phyloP scores from a whole-genome alignment of 257 asterid species.

The Solanum chilense region DNA sequence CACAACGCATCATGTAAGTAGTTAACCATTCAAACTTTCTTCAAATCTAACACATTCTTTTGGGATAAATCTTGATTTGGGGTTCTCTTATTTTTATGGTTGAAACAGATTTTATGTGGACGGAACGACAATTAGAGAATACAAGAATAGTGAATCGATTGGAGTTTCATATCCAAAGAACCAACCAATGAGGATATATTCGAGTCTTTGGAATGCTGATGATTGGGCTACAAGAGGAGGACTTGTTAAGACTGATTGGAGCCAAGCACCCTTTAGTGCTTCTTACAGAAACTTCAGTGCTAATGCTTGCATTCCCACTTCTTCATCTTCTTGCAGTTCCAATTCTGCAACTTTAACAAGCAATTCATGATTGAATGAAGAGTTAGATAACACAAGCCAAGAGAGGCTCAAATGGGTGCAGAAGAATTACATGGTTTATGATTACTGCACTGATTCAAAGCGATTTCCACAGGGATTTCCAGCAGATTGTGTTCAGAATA shows the following conservation, averaged over 20 bases:
- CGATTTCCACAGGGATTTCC: background rate
- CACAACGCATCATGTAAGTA: background rate
- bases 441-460: background rate
- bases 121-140: background rate
- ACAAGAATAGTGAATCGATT: background rate
- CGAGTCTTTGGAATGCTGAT: background rate
- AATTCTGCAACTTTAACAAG: background rate
- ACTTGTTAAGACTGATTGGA: background rate
- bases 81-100: background rate
- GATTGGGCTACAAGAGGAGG: background rate
- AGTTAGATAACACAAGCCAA: background rate
- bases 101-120: background rate
- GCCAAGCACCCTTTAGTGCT: background rate
- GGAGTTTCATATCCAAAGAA: background rate
- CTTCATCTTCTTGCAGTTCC: background rate
- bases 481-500: background rate
- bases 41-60: too few relatives aligned
- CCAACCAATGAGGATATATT: background rate
- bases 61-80: too few relatives aligned
- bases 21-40: background rate
- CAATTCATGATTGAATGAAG: background rate
- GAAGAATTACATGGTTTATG: background rate
- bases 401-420: background rate
- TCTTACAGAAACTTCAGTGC: background rate
- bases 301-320: background rate